Base-by-base conservation (phyloP, 306 rosid species). In the Chamaecrista fasciculata region DNA sequence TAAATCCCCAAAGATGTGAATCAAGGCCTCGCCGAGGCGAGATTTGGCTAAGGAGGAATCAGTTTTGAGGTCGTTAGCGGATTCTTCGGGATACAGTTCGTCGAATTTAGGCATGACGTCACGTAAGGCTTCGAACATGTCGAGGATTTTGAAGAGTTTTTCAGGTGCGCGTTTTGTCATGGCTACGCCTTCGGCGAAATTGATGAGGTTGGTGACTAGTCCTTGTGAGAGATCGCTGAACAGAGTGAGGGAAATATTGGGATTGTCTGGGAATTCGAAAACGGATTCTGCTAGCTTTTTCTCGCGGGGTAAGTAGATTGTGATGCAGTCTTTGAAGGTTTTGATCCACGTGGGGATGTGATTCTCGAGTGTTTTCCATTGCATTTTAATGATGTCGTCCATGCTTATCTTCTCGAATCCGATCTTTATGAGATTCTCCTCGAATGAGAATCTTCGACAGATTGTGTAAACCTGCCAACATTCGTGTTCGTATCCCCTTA, bases 71-170 rank as follows among this genome's bases (percentile, higher is more conserved):
- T 83, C 85, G 20, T 83, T 76, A 0, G 24, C 68, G 4, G 66
- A 62, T 1, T 81, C 86, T 0, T 81, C 83, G 0, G 83, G 79
- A 9, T 76, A 81, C 1, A 87, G 11, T 1, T 12, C 53, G 1
- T 75, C 78, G 16, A 85, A 34, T 4, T 15, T 31, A 0, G 82
- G 78, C 28, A 77, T 73, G 19, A 60, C 59, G 6, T 88, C 87
- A 0, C 84, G 74, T 9, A 88, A 65, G 0, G 85, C 67, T 79
- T 88, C 90, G 31, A 76, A 88, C 86, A 88, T 85, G 77, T 88
- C 94, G 0, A 88, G 84, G 23, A 79, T 56, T 60, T 88, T 88
- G 74, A 88, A 88, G 14, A 88, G 78, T 49, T 88, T 88, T 79
- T 88, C 94, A 0, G 72, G 76, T 0, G 94, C 80, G 6, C 86